Percentiles rank a stretch among this genome's conserved stretches.
Conservation (phyloP, 2,329 filamentous ascomycete genomes). For the Bisporella sp. region DNA sequence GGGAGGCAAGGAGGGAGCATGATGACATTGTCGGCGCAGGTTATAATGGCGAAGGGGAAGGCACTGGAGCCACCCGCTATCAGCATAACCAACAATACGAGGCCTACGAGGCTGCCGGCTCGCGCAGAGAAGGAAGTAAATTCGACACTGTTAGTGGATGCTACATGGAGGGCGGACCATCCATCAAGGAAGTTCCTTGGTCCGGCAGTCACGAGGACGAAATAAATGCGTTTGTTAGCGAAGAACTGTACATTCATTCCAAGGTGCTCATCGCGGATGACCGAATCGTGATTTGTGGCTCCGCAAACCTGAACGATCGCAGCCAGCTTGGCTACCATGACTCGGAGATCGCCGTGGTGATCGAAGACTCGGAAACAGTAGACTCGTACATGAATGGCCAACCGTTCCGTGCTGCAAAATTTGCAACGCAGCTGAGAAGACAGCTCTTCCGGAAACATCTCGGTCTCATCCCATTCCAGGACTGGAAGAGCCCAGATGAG, state of each 20-base stretch:
- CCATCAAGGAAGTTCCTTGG: conserved; percentile 56
- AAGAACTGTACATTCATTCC: conserved; percentile 57
- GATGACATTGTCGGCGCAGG: conserved; percentile 49
- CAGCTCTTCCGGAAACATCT: conserved; percentile 90
- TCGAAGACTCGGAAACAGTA: conserved; percentile 69
- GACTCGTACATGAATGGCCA: conserved; percentile 67
- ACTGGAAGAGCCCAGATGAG: conserved; percentile 55
- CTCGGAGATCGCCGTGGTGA: conserved; percentile 82
- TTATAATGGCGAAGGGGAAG: conserved; percentile 32
- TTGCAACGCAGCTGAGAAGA: conserved; percentile 74
- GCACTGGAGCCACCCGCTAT: conserved; percentile 28
- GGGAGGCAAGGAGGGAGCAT: conserved; percentile 56
- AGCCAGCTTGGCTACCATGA: conserved; percentile 81
- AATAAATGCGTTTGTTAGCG: conserved; percentile 53
- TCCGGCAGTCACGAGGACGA: conserved; percentile 47
- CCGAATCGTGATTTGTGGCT: conserved; percentile 73
- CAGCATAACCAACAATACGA: conserved; percentile 29
- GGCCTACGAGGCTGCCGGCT: conserved; percentile 64
- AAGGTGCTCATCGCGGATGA: conserved; percentile 80
- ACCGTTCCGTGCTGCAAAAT: conserved; percentile 64
- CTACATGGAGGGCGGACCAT: conserved; percentile 74
- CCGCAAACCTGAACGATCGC: conserved; percentile 49
- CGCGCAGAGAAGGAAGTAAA: conserved; percentile 42
- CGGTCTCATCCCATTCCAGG: conserved; percentile 71
- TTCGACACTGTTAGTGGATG: conserved; percentile 74